Base-by-base conservation (phyloP, 176 grass and related monocot genomes). In the Avena insularis region DNA sequence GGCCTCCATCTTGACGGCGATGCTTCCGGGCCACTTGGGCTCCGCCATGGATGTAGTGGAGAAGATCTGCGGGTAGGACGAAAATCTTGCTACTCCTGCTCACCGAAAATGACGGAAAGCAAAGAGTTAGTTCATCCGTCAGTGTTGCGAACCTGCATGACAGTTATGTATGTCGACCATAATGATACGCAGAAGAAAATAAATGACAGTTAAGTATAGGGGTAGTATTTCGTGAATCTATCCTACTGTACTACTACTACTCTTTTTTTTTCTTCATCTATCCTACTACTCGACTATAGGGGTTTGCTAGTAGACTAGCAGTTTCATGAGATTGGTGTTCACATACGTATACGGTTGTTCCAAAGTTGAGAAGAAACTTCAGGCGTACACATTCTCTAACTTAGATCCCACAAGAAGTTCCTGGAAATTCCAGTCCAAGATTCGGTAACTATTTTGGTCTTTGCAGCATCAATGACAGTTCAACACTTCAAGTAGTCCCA, bases 21-120 rank as follows among this genome's bases (percentile, higher is more conserved):
- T 33, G 36, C 57, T 64, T 20, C 27, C 54, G 2, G 72, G 29
- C 88, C 93, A 95, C 55, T 89, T 91, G 45, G 81, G 29, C 59
- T 95, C 89, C 17, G 54, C 65, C 80, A 88, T 81, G 83, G 88
- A 63, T 38, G 93, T 16, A 8, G 87, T 64, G 40, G 86, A 86
- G 80, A 95, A 95, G 77, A 87, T 86, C 8, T 81, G 91, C 11
- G 67, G 89, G 83, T 88, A 91, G 63, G 93, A 40, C 12, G 91
- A 27, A 53, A 93, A 91, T 55, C 91, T 91, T 77, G 78, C 11
- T 17, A 76, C 50, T 55, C 68, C 87, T 91, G 87, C 16, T 86
- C 20, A 89, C 11, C 38, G 71, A 80, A 75, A 77, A 70, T 8
- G 45, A 77, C 60, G 27, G 35, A 23, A 31, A 21, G 12, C 56